Conservation (phyloP, 192 early-diverging fungal genomes). For the Anaeromyces robustus region DNA sequence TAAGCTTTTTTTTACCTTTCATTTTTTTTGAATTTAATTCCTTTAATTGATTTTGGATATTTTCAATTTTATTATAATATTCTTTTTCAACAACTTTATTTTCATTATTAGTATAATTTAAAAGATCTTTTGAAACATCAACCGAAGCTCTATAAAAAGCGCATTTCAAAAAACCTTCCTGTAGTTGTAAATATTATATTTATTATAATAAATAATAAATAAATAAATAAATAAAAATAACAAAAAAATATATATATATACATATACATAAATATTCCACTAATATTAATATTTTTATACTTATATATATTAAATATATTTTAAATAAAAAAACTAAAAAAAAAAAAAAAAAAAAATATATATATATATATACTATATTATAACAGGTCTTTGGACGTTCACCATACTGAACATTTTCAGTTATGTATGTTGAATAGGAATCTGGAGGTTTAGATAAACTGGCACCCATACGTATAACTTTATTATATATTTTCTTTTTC, state of each 20-base stretch:
- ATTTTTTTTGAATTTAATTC: background rate
- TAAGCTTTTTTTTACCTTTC: background rate
- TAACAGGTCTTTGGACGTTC: background rate
- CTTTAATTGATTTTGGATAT: background rate
- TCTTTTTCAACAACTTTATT: background rate
- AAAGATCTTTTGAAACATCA: background rate
- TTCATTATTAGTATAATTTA: background rate
- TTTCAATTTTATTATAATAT: background rate
- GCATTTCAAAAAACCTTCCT: background rate
- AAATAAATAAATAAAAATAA: too few relatives aligned
- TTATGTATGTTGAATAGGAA: background rate
- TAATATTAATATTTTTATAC: too few relatives aligned
- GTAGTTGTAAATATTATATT: background rate
- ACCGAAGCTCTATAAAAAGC: background rate
- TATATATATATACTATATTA: background rate
- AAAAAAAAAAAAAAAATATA: too few relatives aligned
- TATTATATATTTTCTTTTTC: too few relatives aligned
- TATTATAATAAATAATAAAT: too few relatives aligned
- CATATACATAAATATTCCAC: too few relatives aligned
- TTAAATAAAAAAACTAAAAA: too few relatives aligned
- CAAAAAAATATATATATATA: too few relatives aligned
- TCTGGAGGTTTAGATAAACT: background rate
- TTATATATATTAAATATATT: too few relatives aligned
- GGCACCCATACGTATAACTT: too few relatives aligned
- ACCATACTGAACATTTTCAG: background rate